phyloP scores from a whole-genome alignment of 2,329 filamentous ascomycete genomes.

The Blastomyces silverae region DNA sequence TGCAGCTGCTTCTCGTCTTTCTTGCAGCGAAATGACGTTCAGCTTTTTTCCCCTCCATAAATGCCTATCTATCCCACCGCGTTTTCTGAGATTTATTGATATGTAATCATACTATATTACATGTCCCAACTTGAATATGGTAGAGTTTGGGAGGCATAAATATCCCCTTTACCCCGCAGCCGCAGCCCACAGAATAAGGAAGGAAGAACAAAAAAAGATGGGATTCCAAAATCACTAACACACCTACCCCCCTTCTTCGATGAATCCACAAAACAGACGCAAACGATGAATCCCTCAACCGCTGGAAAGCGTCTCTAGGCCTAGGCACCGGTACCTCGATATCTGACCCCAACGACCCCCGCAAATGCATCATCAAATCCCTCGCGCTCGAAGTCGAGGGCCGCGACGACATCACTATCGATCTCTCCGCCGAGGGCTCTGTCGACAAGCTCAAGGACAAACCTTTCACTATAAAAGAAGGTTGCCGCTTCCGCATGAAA shows the following conservation, averaged over 20 bases:
- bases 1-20: too few relatives aligned
- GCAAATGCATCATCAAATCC: slow-evolving; percentile 87
- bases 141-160: background rate
- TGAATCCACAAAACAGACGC: slow-evolving; percentile 43
- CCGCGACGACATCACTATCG: slow-evolving; percentile 78
- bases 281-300: slow-evolving; percentile 87
- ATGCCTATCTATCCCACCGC: too few relatives aligned
- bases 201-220: background rate
- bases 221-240: slow-evolving; percentile 3
- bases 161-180: too few relatives aligned
- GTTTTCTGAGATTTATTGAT: background rate
- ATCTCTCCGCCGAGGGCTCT: slow-evolving; percentile 67
- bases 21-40: too few relatives aligned
- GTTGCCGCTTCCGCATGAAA: slow-evolving; percentile 87
- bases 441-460: slow-evolving; percentile 75
- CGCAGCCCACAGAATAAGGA: background rate
- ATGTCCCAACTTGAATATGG: background rate
- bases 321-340: slow-evolving; percentile 65
- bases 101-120: background rate
- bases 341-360: slow-evolving; percentile 71
- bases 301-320: slow-evolving; percentile 95
- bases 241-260: background rate
- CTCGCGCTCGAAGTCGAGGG: slow-evolving; percentile 82
- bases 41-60: background rate
- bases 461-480: slow-evolving; percentile 97